Percentiles rank a stretch among this genome's conserved stretches.
These are phyloP conservation scores for Leishmania major DNA, from an alignment of 208 protist genomes.

Conservation along the genomic window DNA sequence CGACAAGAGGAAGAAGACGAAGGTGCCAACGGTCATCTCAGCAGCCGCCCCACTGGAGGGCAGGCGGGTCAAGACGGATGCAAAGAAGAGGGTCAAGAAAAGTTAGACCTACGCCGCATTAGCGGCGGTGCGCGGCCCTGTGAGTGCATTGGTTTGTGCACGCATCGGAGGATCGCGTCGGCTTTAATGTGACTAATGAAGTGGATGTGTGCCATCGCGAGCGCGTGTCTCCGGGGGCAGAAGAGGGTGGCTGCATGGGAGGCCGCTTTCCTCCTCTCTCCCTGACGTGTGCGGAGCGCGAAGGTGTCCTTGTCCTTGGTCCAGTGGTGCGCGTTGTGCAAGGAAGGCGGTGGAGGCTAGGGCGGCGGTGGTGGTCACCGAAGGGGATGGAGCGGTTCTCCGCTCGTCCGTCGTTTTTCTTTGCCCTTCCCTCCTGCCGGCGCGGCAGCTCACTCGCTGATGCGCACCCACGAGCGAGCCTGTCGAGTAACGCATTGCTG, in stretches of 20 bases:
- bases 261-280: neutral
- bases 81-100: neutral
- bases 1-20: conserved; percentile 1
- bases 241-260: neutral
- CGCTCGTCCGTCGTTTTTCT: neutral
- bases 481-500: conserved; percentile 5
- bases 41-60: neutral
- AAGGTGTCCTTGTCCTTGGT: neutral
- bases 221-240: neutral
- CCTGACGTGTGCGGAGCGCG: neutral
- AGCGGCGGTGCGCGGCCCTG: neutral
- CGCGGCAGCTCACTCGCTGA: neutral
- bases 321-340: neutral
- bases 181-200: conserved; percentile 2
- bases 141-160: neutral
- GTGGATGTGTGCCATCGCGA: neutral
- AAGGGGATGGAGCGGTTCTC: neutral
- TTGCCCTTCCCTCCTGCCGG: neutral
- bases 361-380: neutral
- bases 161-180: neutral
- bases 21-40: neutral
- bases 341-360: neutral
- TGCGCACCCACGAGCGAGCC: neutral
- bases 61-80: neutral
- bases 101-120: neutral